Percentiles rank a stretch among this genome's conserved stretches.
Conservation (phyloP, 2,329 filamentous ascomycete genomes). For the Epichloe gansuensis region DNA sequence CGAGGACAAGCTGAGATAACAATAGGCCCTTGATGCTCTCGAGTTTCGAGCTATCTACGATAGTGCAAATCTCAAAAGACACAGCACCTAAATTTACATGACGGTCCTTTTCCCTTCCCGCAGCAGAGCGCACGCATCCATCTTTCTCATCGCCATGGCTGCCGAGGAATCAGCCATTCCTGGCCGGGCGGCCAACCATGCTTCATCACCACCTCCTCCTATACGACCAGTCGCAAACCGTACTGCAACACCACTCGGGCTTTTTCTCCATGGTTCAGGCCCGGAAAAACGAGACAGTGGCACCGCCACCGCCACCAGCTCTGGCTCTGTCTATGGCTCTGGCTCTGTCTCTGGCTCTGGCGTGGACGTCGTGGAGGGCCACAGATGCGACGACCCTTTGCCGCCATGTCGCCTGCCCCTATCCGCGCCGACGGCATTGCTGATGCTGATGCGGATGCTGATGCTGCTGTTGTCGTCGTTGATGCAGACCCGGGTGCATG, state of each 20-base stretch:
- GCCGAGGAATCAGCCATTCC: not conserved
- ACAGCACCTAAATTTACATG: not conserved
- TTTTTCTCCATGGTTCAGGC: conserved; percentile 6
- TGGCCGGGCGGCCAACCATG: not conserved
- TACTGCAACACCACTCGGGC: conserved; percentile 8
- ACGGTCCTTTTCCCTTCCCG: not conserved
- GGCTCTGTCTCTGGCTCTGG: not conserved
- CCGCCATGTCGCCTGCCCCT: conserved; percentile 8
- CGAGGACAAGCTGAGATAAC: conserved; percentile 10
- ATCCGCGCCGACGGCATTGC: conserved; percentile 2
- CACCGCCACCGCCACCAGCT: not conserved
- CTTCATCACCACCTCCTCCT: no score
- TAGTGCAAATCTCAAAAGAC: not conserved
- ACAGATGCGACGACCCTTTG: conserved; percentile 1
- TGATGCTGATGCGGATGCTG: not conserved
- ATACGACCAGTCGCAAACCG: no score
- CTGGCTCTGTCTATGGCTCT: not conserved
- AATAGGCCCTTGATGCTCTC: no score
- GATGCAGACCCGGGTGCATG: not conserved
- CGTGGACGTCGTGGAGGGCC: not conserved
- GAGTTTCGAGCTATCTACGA: not conserved
- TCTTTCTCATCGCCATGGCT: not conserved
- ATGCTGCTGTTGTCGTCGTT: not conserved
- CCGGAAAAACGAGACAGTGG: not conserved
- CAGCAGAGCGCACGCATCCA: not conserved